Evolutionary conservation across 257 asterid genomes (phyloP).

Genomic region (Capsicum pubescens): DNA sequence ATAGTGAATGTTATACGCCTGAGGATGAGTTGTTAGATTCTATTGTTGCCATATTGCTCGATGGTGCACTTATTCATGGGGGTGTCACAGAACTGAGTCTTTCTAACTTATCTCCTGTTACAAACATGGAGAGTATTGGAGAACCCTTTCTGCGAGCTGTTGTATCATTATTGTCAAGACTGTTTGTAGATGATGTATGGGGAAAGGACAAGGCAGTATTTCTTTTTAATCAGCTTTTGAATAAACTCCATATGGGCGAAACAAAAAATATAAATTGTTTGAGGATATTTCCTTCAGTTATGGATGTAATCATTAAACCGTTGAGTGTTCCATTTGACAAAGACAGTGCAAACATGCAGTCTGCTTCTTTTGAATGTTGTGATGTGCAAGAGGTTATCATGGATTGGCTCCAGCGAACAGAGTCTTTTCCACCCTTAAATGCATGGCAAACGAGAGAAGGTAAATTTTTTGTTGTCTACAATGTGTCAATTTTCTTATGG

Average conservation of each 20-base stretch:
- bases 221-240: constrained; percentile 56
- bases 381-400: constrained; percentile 59
- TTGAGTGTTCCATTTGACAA: constrained; percentile 52
- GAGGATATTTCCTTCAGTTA: constrained; percentile 73
- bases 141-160: constrained; percentile 91
- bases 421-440: constrained; percentile 74
- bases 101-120: constrained; percentile 54
- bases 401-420: constrained; percentile 75
- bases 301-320: constrained; percentile 68
- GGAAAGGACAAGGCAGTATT: constrained; percentile 67
- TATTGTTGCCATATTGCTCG: constrained; percentile 69
- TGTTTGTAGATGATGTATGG: constrained; percentile 67
- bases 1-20: constrained; percentile 44
- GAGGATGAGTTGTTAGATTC: constrained; percentile 61
- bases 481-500: constrained; percentile 19
- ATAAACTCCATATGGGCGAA: constrained; percentile 79
- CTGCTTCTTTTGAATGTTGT: constrained; percentile 46
- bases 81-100: constrained; percentile 54
- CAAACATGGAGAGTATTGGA: constrained; percentile 66
- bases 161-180: constrained; percentile 53
- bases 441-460: constrained; percentile 89
- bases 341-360: constrained; percentile 39
- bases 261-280: constrained; percentile 66
- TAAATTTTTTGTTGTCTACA: constrained; percentile 36
- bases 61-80: constrained; percentile 89